phyloP scores from a whole-genome alignment of 306 rosid species.

The Lathyrus oleraceus region DNA sequence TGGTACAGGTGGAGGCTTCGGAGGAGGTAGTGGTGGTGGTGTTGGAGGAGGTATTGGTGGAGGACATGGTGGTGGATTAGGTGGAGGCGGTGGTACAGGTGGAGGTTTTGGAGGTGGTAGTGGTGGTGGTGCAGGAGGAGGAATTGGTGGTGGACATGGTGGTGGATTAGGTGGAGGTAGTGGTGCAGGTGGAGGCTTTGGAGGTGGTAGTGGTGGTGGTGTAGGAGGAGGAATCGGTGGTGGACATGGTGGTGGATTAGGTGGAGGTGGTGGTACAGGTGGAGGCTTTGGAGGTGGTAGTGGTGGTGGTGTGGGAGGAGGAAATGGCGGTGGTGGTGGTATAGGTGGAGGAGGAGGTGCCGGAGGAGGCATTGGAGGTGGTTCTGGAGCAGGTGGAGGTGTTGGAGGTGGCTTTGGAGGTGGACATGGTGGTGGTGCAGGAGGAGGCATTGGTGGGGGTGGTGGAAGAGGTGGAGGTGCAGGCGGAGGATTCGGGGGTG shows the following conservation, averaged over 20 bases:
- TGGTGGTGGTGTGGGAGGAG: slow-evolving; percentile 36
- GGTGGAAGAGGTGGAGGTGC: slow-evolving; percentile 16
- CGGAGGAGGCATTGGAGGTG: slow-evolving; percentile 31
- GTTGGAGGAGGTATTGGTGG: slow-evolving; percentile 32
- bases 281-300: slow-evolving; percentile 44
- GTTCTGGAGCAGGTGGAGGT: slow-evolving; percentile 11
- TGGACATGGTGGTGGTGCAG: slow-evolving; percentile 37
- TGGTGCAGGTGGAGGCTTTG: background rate
- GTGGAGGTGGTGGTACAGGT: slow-evolving; percentile 40
- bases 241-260: slow-evolving; percentile 29
- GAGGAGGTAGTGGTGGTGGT: background rate
- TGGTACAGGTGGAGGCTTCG: background rate
- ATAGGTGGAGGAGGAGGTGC: slow-evolving; percentile 33
- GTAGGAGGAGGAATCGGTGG: slow-evolving; percentile 29
- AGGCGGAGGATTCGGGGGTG: too few species aligned
- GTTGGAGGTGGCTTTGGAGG: background rate
- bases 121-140: background rate
- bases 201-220: slow-evolving; percentile 10
- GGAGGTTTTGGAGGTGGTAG: background rate
- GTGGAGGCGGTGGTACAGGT: background rate
- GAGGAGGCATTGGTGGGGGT: slow-evolving; percentile 33
- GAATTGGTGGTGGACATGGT: background rate
- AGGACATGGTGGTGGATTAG: background rate
- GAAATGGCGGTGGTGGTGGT: slow-evolving; percentile 32
- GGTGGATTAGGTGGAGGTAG: background rate